These are phyloP conservation scores for Verticillium klebahnii DNA, from an alignment of 2,329 filamentous ascomycete genomes.

Conservation along the genomic window DNA sequence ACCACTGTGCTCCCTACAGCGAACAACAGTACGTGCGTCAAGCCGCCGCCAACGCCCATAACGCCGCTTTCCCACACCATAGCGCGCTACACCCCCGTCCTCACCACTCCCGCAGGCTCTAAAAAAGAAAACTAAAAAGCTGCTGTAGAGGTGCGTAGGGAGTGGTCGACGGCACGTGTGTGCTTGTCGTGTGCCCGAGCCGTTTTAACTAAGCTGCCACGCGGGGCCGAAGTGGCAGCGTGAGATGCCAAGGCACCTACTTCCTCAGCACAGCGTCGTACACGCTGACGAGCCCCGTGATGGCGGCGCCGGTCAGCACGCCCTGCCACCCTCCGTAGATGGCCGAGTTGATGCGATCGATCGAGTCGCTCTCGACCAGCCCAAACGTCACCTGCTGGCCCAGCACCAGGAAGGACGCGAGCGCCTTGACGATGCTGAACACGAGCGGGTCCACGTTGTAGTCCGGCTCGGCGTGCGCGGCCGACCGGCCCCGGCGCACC, in stretches of 20 bases:
- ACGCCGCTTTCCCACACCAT: constrained; percentile 10
- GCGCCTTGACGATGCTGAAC: constrained; percentile 84
- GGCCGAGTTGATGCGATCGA: constrained; percentile 58
- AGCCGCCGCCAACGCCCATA: constrained; percentile 12
- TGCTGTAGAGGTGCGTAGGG: background rate
- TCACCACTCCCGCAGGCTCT: background rate
- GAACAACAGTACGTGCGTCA: constrained; percentile 4
- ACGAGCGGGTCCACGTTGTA: constrained; percentile 77
- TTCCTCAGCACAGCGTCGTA: constrained; percentile 76
- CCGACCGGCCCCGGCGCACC: constrained; percentile 37
- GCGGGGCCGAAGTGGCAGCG: background rate
- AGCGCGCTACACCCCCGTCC: background rate
- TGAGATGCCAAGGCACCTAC: constrained; percentile 26
- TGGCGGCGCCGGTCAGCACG: constrained; percentile 61
- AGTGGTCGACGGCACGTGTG: background rate
- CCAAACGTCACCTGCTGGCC: constrained; percentile 61
- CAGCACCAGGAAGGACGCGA: constrained; percentile 79
- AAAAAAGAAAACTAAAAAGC: background rate
- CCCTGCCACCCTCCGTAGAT: constrained; percentile 70
- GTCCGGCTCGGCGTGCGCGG: constrained; percentile 28
- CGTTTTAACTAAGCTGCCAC: background rate
- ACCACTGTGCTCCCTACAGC: background rate
- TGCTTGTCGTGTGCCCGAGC: background rate
- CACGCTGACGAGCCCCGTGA: constrained; percentile 64
- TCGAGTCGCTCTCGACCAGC: constrained; percentile 53